Evolutionary conservation across 2,329 filamentous ascomycete genomes (phyloP).

Genomic region (Tolypocladium endophyticum): DNA sequence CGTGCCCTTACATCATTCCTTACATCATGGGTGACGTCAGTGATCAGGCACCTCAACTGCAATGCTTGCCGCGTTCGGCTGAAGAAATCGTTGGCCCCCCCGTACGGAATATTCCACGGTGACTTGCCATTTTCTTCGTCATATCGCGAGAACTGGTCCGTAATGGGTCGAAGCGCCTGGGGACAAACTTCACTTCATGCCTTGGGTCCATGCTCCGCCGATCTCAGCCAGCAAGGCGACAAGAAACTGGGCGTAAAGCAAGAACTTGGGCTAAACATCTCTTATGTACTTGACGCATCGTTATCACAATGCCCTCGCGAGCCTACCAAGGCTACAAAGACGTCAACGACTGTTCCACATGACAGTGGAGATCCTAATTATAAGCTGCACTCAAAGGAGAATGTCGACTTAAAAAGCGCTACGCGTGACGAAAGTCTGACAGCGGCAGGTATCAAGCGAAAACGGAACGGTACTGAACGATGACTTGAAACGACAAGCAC

Average conservation of each 20-base stretch:
- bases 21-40: not conserved
- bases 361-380: not conserved
- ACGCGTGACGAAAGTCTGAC: not conserved
- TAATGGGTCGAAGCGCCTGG: not conserved
- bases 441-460: not conserved
- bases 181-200: not conserved
- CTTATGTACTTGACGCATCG: not conserved
- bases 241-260: not conserved
- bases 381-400: not conserved
- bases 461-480: not conserved
- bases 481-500: not conserved
- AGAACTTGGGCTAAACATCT: not conserved
- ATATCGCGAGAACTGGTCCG: not conserved
- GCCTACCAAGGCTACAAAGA: not conserved
- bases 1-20: too few species aligned
- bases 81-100: not conserved
- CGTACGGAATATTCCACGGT: not conserved
- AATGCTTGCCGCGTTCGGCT: not conserved
- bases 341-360: too few species aligned
- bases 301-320: not conserved
- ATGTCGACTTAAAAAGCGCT: too few species aligned
- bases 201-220: not conserved
- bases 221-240: not conserved
- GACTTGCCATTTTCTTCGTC: not conserved
- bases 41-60: not conserved